phyloP scores from a whole-genome alignment of 495 filamentous ascomycete species.

The Chaetomidium leptoderma region DNA sequence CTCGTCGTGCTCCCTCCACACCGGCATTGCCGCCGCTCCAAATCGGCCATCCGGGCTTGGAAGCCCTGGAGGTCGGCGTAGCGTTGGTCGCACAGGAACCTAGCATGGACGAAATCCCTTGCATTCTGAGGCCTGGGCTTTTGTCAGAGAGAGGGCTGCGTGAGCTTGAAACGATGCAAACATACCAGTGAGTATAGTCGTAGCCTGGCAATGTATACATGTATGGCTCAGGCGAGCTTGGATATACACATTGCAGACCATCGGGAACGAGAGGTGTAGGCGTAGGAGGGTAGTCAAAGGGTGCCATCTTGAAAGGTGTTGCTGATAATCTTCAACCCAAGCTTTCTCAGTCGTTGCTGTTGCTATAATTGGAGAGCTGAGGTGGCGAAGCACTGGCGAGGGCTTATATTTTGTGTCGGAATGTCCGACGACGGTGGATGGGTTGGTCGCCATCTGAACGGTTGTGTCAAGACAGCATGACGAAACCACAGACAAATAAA shows the following conservation, averaged over 20 bases:
- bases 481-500: neutral
- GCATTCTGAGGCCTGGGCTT: neutral
- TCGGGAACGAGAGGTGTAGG: neutral
- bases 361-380: neutral
- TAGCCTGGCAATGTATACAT: neutral
- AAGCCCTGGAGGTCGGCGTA: neutral
- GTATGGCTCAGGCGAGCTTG: no score
- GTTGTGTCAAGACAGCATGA: neutral
- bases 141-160: neutral
- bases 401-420: neutral
- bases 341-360: neutral
- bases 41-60: neutral
- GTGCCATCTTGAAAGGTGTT: neutral
- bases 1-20: constrained; percentile 5
- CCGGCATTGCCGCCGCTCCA: constrained; percentile 4
- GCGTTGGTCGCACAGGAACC: constrained; percentile 4
- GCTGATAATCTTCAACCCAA: neutral
- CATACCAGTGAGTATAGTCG: neutral
- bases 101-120: neutral
- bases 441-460: no score
- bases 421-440: no score
- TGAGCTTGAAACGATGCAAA: neutral
- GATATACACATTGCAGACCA: neutral
- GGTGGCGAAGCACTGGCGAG: neutral
- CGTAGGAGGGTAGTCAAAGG: neutral